Base-by-base conservation (phyloP, 495 filamentous ascomycete genomes). In the Aspergillus hancockii region DNA sequence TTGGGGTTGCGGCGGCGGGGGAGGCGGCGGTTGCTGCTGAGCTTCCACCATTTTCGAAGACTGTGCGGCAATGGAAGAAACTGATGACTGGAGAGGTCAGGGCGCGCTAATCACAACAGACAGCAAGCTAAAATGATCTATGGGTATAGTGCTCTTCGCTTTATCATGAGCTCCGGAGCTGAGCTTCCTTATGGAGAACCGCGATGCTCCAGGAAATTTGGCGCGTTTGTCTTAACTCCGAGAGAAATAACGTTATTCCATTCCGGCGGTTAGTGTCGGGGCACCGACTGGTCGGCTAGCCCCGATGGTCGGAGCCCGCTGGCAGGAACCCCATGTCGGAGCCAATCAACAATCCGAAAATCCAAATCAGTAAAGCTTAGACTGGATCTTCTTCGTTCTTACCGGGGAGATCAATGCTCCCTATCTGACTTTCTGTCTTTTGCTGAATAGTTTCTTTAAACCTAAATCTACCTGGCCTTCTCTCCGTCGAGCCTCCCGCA, bases 11-110 rank as follows among this genome's bases (percentile, higher is more conserved):
- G 69, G 69, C 30, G 67, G 55, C 57, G 69, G 69, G 23, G 67
- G 65, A 34, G 69, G 69, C 12, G 71, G 62, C 57, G 68, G 52
- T 56, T 66, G 66, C 13, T 66, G 51, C 53, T 74, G 71, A 34
- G 59, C 61, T 28, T 78, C 75, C 7, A 70, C 64, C 75, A 78
- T 78, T 47, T 67, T 50, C 49, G 46, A 30, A 18, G 22, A 46
- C 31, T 43, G 43, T 28, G 34, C 4, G 18, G 47, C 10, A 25
- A 40, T 52, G 23, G 43, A 32, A 16, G 12, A 34, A 3, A 30
- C 40, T 14, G 2, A 14, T 36, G 18, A 31, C 18, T 14, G 51
- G 8, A 23, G 0, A 13, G n/a, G n/a, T 40, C 18, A 53, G 31
- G 51, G 12, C n/a, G 2, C 8, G 13, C 18, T 47, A n/a, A 47